Conservation (phyloP, 192 early-diverging fungal species). For the Coemansia sp. region DNA sequence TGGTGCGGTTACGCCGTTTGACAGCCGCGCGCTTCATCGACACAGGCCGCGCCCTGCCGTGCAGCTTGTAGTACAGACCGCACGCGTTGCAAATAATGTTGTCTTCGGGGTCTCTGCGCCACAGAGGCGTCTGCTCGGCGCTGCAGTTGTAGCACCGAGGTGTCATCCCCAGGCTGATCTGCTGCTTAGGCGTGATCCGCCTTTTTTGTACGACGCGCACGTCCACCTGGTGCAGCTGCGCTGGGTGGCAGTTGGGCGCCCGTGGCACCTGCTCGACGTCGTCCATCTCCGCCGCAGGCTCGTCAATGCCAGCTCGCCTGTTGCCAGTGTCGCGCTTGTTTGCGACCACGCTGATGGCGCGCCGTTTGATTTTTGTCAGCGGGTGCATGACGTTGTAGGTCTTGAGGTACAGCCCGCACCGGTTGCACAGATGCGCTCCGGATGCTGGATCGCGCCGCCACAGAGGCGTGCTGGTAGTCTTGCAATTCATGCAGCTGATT, state of each 20-base stretch:
- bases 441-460: slow-evolving; percentile 71
- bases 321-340: neutral
- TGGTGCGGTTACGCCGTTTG: slow-evolving; percentile 81
- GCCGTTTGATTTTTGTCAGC: slow-evolving; percentile 41
- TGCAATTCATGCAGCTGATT: slow-evolving; percentile 71
- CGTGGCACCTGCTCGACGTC: slow-evolving; percentile 66
- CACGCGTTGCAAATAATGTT: slow-evolving; percentile 96
- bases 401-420: slow-evolving; percentile 65
- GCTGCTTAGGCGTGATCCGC: slow-evolving; percentile 55
- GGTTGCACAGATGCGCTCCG: slow-evolving; percentile 78
- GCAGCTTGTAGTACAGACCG: slow-evolving; percentile 94
- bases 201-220: slow-evolving; percentile 10
- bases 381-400: slow-evolving; percentile 58
- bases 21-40: slow-evolving; percentile 89
- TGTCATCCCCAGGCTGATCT: slow-evolving; percentile 50
- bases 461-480: slow-evolving; percentile 75
- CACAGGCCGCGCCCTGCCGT: slow-evolving; percentile 84
- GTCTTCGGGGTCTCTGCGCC: slow-evolving; percentile 90
- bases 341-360: slow-evolving; percentile 26
- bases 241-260: slow-evolving; percentile 46
- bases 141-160: slow-evolving; percentile 78
- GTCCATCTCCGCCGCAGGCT: slow-evolving; percentile 56
- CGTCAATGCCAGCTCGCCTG: slow-evolving; percentile 42
- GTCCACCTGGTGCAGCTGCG: slow-evolving; percentile 24
- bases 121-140: slow-evolving; percentile 90